phyloP scores from a whole-genome alignment of 768 basidiomycete genomes.

The Filobasidium wieringae region DNA sequence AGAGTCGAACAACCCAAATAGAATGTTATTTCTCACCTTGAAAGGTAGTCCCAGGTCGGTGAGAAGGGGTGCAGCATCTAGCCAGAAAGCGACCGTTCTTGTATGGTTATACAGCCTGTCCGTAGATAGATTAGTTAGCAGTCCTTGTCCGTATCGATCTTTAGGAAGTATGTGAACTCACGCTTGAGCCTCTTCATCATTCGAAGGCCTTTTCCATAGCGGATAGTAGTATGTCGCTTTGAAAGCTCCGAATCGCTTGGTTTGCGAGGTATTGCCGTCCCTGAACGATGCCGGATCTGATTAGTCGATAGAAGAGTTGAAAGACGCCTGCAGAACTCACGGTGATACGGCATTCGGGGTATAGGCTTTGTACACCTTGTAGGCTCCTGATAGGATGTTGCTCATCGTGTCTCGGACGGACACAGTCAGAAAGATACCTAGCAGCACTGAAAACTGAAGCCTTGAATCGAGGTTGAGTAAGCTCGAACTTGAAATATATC shows the following conservation, averaged over 20 bases:
- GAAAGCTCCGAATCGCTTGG: slow-evolving; percentile 33
- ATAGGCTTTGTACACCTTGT: no score
- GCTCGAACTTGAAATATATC: no score
- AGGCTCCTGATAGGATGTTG: no score
- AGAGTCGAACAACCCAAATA: background rate
- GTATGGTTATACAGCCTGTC: slow-evolving; percentile 37
- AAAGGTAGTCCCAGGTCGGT: slow-evolving; percentile 37
- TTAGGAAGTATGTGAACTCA: slow-evolving; percentile 17
- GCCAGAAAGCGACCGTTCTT: slow-evolving; percentile 36
- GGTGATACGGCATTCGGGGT: no score
- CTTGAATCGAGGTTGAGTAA: no score
- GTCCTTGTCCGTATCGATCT: background rate
- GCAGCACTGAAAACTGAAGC: no score
- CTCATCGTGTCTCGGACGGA: no score
- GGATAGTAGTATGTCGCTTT: slow-evolving; percentile 28
- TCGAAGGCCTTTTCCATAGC: slow-evolving; percentile 25
- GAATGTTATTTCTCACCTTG: slow-evolving; percentile 22
- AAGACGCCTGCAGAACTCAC: no score
- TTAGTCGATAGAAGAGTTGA: no score
- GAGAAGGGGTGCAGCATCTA: slow-evolving; percentile 36
- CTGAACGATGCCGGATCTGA: no score
- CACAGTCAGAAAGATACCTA: no score
- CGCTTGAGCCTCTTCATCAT: slow-evolving; percentile 34
- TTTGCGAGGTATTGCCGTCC: no score
- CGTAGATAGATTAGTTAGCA: background rate